Evolutionary conservation across 1,284 basidiomycete genomes (phyloP).

Genomic region (Trametes pubescens): DNA sequence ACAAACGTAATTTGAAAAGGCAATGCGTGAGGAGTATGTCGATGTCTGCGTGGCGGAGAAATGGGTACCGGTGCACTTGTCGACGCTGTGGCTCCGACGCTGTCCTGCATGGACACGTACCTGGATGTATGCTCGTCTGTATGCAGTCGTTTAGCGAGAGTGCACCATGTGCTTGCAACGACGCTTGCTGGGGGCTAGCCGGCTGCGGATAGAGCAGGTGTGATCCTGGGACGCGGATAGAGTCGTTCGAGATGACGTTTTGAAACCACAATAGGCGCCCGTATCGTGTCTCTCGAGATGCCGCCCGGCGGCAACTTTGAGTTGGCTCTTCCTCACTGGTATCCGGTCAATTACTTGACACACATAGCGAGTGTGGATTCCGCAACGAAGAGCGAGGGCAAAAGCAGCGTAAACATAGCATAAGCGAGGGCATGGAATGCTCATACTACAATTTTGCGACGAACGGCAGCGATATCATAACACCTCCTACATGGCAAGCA

Average conservation of each 20-base stretch:
- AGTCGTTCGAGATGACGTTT: neutral
- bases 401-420: conserved; percentile 45
- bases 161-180: neutral
- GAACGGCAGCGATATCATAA: conserved; percentile 39
- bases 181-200: neutral
- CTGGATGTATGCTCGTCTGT: neutral
- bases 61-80: neutral
- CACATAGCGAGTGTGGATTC: no score
- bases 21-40: neutral
- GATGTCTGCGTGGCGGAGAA: neutral
- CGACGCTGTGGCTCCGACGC: neutral
- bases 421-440: conserved; percentile 48
- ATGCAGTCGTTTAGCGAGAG: neutral
- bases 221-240: neutral
- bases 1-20: neutral
- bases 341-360: neutral
- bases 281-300: neutral
- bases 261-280: conserved; percentile 2
- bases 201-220: neutral
- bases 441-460: conserved; percentile 50
- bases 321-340: no score
- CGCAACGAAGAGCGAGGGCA: conserved; percentile 18
- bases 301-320: neutral
- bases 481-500: conserved; percentile 34
- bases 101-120: neutral